These are phyloP conservation scores for Aspergillus saccharolyticus DNA, from an alignment of 495 filamentous ascomycete genomes.

Conservation along the genomic window DNA sequence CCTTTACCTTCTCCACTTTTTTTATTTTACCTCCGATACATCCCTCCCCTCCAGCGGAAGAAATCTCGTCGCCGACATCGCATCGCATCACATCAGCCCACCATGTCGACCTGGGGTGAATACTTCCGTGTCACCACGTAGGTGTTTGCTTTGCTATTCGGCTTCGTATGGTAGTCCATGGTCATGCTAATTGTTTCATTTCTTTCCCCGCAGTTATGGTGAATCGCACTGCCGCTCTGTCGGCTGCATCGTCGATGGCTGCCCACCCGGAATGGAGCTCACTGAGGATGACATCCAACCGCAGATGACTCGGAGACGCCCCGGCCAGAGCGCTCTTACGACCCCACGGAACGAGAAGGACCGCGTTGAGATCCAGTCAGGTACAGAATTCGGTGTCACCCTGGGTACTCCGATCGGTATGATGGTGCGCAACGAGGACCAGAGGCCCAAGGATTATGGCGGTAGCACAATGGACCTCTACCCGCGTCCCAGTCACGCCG, in stretches of 20 bases:
- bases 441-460: constrained; percentile 90
- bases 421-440: constrained; percentile 86
- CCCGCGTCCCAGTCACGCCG: constrained; percentile 89
- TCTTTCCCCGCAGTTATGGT: constrained; percentile 60
- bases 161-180: background rate
- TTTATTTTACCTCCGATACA: background rate
- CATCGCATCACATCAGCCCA: constrained; percentile 5
- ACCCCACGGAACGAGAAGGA: constrained; percentile 95
- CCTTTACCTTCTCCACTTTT: too few species aligned
- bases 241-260: constrained; percentile 83
- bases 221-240: constrained; percentile 91
- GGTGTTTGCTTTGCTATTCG: constrained; percentile 26
- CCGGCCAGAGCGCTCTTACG: constrained; percentile 84
- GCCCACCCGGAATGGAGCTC: constrained; percentile 83
- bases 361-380: constrained; percentile 85
- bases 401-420: constrained; percentile 90
- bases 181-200: constrained; percentile 1
- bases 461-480: constrained; percentile 86
- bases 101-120: constrained; percentile 85
- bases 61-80: background rate
- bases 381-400: constrained; percentile 88
- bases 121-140: constrained; percentile 84
- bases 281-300: constrained; percentile 90
- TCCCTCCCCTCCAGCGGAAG: background rate
- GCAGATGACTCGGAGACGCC: constrained; percentile 85